Conservation (phyloP, 805 yeast species). For the Saccharomycopsis vini region DNA sequence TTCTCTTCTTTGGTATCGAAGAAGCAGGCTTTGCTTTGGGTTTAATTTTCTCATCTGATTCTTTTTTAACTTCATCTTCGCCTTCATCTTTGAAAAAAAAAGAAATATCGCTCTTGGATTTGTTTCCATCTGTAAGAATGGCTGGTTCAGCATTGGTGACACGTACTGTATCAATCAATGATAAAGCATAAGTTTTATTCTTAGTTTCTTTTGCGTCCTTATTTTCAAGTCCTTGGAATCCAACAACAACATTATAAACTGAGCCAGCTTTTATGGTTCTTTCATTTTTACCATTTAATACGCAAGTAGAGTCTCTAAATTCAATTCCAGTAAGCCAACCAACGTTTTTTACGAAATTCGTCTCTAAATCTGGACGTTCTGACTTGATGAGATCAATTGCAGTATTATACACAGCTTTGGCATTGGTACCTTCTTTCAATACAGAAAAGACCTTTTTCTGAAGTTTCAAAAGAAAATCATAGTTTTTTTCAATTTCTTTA, state of each 20-base stretch:
- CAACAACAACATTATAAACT: constrained; percentile 66
- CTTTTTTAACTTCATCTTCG: constrained; percentile 35
- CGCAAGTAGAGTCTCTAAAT: constrained; percentile 69
- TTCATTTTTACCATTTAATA: constrained; percentile 66
- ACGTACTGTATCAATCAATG: constrained; percentile 74
- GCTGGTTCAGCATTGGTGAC: constrained; percentile 45
- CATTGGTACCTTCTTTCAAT: constrained; percentile 59
- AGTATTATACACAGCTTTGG: constrained; percentile 58
- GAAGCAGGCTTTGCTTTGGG: constrained; percentile 25
- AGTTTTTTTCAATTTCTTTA: constrained; percentile 65
- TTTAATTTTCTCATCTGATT: constrained; percentile 29
- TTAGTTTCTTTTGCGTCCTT: constrained; percentile 37
- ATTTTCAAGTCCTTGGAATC: constrained; percentile 57
- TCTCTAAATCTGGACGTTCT: constrained; percentile 56
- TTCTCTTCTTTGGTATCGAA: constrained; percentile 21
- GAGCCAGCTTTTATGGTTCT: constrained; percentile 62
- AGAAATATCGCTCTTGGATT: constrained; percentile 64
- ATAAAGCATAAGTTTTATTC: constrained; percentile 55
- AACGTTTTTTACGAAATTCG: constrained; percentile 62
- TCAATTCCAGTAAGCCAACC: constrained; percentile 90
- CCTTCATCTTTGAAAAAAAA: constrained; percentile 74
- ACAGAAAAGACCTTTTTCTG: constrained; percentile 56
- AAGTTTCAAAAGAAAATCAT: constrained; percentile 62
- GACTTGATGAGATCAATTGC: constrained; percentile 51
- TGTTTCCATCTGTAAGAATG: constrained; percentile 65